Conservation (phyloP, 1,284 basidiomycete genomes). For the Leucoagaricus sp. region DNA sequence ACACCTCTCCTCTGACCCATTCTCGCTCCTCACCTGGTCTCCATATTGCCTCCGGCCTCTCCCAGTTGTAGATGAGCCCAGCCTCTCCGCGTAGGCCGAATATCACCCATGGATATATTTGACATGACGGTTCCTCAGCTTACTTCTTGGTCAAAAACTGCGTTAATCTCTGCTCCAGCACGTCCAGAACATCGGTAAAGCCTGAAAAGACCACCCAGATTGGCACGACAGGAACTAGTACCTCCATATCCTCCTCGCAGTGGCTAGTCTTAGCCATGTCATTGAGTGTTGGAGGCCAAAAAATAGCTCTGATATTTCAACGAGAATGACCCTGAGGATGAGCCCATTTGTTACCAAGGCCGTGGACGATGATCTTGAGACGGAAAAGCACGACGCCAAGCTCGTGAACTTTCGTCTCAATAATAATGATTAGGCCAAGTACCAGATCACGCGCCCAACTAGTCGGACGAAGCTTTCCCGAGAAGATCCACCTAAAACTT, state of each 20-base stretch:
- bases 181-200: constrained; percentile 88
- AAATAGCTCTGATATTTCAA: constrained; percentile 99
- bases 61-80: no score
- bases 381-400: constrained; percentile 43
- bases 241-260: constrained; percentile 92
- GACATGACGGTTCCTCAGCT: constrained; percentile 89
- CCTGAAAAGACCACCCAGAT: constrained; percentile 97
- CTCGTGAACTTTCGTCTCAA: constrained; percentile 48
- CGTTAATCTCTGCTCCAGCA: constrained; percentile 89
- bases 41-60: no score
- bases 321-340: constrained; percentile 88
- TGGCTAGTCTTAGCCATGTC: constrained; percentile 93
- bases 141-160: constrained; percentile 79
- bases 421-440: constrained; percentile 58
- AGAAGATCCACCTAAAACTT: constrained; percentile 49
- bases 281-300: constrained; percentile 99
- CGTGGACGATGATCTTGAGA: constrained; percentile 52
- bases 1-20: no score
- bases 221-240: constrained; percentile 99
- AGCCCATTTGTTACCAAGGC: constrained; percentile 90
- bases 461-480: constrained; percentile 36
- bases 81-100: constrained; percentile 58
- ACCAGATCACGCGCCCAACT: constrained; percentile 48
- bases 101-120: constrained; percentile 83
- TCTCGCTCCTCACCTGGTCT: no score